Conservation (phyloP, 495 filamentous ascomycete species). For the Podospora sp. region DNA sequence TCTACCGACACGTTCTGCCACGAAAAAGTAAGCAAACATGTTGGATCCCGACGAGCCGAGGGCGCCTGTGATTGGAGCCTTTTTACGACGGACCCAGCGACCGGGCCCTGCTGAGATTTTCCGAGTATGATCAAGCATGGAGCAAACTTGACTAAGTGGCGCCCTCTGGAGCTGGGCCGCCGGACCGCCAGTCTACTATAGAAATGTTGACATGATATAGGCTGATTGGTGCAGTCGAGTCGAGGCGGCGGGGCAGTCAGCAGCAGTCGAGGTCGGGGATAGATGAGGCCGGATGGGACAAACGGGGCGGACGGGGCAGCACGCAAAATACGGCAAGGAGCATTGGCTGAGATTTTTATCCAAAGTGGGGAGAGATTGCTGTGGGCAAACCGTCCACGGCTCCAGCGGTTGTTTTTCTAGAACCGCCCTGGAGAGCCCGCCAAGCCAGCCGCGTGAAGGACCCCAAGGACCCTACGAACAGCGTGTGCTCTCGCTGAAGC, state of each 20-base stretch:
- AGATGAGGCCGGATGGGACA: constrained; percentile 30
- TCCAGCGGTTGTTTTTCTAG: constrained; percentile 30
- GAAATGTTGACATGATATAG: constrained; percentile 35
- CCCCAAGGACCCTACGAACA: constrained; percentile 16
- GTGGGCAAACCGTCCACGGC: constrained; percentile 8
- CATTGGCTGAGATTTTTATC: constrained; percentile 34
- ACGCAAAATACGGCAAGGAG: constrained; percentile 18
- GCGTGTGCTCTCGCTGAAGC: constrained; percentile 2
- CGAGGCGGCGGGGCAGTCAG: constrained; percentile 15
- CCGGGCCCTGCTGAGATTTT: constrained; percentile 4
- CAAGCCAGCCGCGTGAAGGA: constrained; percentile 12
- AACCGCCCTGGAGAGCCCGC: constrained; percentile 21
- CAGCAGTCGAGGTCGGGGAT: constrained; percentile 23
- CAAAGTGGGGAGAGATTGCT: constrained; percentile 39
- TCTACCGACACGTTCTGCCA: background rate
- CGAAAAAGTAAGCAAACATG: background rate
- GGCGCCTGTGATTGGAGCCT: background rate
- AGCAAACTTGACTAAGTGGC: background rate
- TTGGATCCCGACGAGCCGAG: constrained; percentile 3
- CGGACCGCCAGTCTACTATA: constrained; percentile 37
- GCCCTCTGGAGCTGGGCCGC: constrained; percentile 29
- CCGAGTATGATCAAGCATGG: constrained; percentile 14
- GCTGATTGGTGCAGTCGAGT: constrained; percentile 28
- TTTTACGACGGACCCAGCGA: background rate
- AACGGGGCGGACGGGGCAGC: constrained; percentile 18